A percentile compares a stretch with the other conserved stretches of the same genome.
These are phyloP conservation scores for Ochetophila trinervis DNA, from an alignment of 306 rosid species.

Conservation along the genomic window DNA sequence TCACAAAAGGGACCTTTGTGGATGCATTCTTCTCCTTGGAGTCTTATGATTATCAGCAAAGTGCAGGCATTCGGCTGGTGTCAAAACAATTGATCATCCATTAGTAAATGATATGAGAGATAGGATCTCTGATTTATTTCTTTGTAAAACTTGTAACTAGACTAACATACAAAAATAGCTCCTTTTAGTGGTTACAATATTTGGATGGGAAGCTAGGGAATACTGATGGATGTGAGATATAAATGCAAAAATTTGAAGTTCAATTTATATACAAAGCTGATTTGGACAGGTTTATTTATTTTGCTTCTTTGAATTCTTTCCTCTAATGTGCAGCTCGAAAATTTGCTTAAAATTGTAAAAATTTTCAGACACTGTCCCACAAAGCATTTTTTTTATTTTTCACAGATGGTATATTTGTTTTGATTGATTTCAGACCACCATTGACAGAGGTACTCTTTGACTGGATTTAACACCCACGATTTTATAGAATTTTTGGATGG, in stretches of 20 bases:
- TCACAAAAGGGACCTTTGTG: conserved; percentile 55
- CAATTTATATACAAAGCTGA: neutral
- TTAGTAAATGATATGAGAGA: conserved; percentile 32
- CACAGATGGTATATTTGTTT: too few species aligned
- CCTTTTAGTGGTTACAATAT: neutral
- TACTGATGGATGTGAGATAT: conserved; percentile 2
- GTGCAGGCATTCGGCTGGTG: conserved; percentile 82
- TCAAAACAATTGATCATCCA: conserved; percentile 74
- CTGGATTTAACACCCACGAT: too few species aligned
- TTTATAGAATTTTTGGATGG: too few species aligned
- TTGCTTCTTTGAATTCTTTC: neutral
- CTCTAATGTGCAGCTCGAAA: too few species aligned
- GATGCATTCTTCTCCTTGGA: conserved; percentile 86
- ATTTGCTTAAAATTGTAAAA: too few species aligned
- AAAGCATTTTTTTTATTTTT: too few species aligned
- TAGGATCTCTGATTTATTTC: conserved; percentile 12
- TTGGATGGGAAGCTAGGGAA: neutral
- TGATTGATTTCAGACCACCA: too few species aligned
- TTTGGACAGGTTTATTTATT: too few species aligned
- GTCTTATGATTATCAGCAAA: conserved; percentile 72
- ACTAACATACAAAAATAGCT: neutral
- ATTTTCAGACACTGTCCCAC: too few species aligned
- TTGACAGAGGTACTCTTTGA: too few species aligned
- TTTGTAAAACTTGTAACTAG: conserved; percentile 15
- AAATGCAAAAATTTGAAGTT: neutral